A percentile compares a stretch with the other conserved stretches of the same genome.
These are phyloP conservation scores for Amphichorda felina DNA, from an alignment of 2,329 filamentous ascomycete species.

Conservation along the genomic window DNA sequence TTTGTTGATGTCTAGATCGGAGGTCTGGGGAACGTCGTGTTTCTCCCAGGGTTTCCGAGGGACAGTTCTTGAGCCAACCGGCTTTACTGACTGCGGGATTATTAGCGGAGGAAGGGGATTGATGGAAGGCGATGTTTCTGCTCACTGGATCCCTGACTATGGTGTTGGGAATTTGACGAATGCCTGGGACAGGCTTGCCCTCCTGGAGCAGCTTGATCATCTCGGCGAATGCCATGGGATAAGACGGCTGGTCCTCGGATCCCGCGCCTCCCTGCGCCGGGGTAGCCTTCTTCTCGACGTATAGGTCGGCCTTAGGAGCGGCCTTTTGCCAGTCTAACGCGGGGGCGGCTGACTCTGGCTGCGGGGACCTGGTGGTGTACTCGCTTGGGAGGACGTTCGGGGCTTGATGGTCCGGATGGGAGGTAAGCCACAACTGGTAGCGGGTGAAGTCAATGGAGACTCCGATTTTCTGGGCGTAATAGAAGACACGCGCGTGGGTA, in stretches of 20 bases:
- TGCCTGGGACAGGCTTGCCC: conserved; percentile 75
- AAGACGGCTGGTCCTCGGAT: conserved; percentile 47
- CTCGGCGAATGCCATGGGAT: conserved; percentile 73
- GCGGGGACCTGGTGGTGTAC: conserved; percentile 9
- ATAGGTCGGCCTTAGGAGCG: conserved; percentile 35
- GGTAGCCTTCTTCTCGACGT: conserved; percentile 24
- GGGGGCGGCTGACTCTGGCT: conserved; percentile 4
- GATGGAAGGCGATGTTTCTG: conserved; percentile 1
- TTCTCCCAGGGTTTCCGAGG: conserved; percentile 71
- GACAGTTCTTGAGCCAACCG: conserved; percentile 32
- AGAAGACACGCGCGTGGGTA: conserved; percentile 56
- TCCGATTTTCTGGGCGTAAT: conserved; percentile 41
- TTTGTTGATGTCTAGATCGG: conserved; percentile 10
- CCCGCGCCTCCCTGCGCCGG: conserved; percentile 3
- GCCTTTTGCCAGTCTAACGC: conserved; percentile 34
- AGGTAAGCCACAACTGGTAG: conserved; percentile 54
- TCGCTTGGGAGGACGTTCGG: conserved; percentile 24
- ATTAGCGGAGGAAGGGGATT: neutral
- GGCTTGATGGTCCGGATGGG: conserved; percentile 17
- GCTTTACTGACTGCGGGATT: conserved; percentile 27
- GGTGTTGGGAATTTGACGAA: conserved; percentile 75
- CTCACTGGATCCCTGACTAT: conserved; percentile 59
- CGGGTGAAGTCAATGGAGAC: conserved; percentile 49
- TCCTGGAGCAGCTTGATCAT: conserved; percentile 77
- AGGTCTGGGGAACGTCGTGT: conserved; percentile 16